Base-by-base conservation (phyloP, 139 green algal genomes). In the Chlorella sp. region DNA sequence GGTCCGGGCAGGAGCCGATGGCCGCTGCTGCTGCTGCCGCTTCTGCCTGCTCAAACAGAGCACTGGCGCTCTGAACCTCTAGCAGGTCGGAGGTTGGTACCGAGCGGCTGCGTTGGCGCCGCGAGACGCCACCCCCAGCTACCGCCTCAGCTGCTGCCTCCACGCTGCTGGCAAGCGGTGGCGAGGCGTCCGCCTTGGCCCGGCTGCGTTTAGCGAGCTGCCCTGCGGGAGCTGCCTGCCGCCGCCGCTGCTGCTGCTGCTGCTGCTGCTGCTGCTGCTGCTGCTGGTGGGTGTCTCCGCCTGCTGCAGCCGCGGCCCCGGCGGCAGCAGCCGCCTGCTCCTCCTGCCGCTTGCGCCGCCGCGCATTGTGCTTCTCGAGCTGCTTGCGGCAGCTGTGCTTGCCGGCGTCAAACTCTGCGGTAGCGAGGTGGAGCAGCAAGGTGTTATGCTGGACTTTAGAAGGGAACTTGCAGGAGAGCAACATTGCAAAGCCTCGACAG, bases 311-410 rank as follows among this genome's bases (percentile, higher is more conserved):
- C 20, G 40, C 30, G 41, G 26, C 60, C 28, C 30, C 30, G 7
- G 14, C 60, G 2, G 5, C 38, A 30, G 38, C 58, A 14, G 26
- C 40, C 30, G 58, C 40, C 20, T 51, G 54, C 77, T 83, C 34
- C 77, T 83, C 60, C 77, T 83, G 77, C 58, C 64, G 79, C 79
- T 75, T 76, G 64, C 64, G 80, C 34, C 85, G 88, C 44, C 88
- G 70, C 4, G 81, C 88, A 40, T 90, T 90, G 73, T 90, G 85
- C 72, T 84, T 85, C 73, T 91, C 87, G 51, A 88, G 81, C 79
- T 84, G 82, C 64, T 79, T 80, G 51, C 86, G 84, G 80, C 86
- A 90, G 76, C 62, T 83, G 73, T 90, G 76, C 74, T 89, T 89
- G 7, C 60, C 51, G 0, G 32, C 41, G 51, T 90, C 86, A 62